Evolutionary conservation across 352 stramenopile genomes (phyloP).

Genomic region (Globisporangium solare): DNA sequence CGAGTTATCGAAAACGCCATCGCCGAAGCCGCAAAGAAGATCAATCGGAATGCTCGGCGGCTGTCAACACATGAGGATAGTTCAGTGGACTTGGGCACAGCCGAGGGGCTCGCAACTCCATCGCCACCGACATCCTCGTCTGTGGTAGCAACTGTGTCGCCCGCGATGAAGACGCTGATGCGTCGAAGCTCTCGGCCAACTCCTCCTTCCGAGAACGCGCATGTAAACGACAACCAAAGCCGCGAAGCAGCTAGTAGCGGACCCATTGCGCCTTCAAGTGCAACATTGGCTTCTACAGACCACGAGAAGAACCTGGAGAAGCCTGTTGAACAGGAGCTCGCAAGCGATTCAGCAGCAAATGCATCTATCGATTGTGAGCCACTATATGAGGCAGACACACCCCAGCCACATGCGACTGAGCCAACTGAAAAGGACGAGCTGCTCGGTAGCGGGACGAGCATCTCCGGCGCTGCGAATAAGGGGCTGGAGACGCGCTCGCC

Average conservation of each 20-base stretch:
- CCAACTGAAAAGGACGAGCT: too few species aligned
- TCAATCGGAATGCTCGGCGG: slow-evolving; percentile 58
- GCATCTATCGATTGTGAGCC: too few species aligned
- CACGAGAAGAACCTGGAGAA: too few species aligned
- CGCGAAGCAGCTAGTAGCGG: background rate
- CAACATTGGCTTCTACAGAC: too few species aligned
- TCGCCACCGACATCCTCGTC: slow-evolving; percentile 11
- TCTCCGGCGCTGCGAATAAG: too few species aligned
- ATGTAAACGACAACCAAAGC: background rate
- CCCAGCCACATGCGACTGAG: too few species aligned
- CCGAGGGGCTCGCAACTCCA: background rate
- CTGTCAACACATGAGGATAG: slow-evolving; percentile 37
- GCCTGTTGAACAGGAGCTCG: too few species aligned
- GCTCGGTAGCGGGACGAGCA: too few species aligned
- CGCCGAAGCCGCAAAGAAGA: slow-evolving; percentile 68
- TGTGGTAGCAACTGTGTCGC: slow-evolving; percentile 19
- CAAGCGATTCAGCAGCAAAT: too few species aligned
- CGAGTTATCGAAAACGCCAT: slow-evolving; percentile 74
- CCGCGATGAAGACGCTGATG: slow-evolving; percentile 50
- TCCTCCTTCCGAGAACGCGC: slow-evolving; percentile 15
- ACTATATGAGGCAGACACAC: too few species aligned
- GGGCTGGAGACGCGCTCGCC: too few species aligned
- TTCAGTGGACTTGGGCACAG: background rate
- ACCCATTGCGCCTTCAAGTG: background rate
- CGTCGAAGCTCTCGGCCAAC: slow-evolving; percentile 42